Base-by-base conservation (phyloP, 768 basidiomycete species). In the Boletus speciosus region DNA sequence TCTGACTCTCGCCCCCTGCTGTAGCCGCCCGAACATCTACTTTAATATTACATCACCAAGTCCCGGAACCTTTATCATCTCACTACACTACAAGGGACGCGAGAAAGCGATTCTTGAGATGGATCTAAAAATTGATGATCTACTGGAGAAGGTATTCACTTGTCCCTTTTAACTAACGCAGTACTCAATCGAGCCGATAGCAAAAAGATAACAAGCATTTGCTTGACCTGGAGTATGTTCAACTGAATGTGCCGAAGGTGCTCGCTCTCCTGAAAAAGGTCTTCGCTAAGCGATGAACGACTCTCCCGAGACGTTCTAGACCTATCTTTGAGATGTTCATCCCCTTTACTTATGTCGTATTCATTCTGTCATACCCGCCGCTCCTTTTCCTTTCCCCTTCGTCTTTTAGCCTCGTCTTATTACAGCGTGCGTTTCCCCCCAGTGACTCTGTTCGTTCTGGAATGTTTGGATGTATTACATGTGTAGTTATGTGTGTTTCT, bases 31-130 rank as follows among this genome's bases (percentile, higher is more conserved):
- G 36, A 96, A 97, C 71, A 98, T 98, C 61, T 98, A 95, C 76
- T 98, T 98, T 83, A 98, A 95, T 66, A 94, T 99, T 70, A 95
- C 91, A 27, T 98, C 95, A 34, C 97, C 97, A 2, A 91, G 93
- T 8, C 96, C 97, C 0, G 97, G 97, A 44, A 97, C 97, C 9
- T 99, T 98, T 73, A 95, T 99, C 70, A 99, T 99, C 60, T 97
- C 96, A 4, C 78, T 99, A 49, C 96, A 98, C 72, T 99, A 98
- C 77, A 98, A 97, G 73, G 97, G 97, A 39, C 84, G 97, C 19
- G 97, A 99, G 67, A 98, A 98, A 76, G 96, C 97, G 16, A 98
- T 99, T 63, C 81, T 98, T 36, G 97, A 99, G 80, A 98, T 98
- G 97, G 94, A 97, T 74, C 81, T 98, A 50, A 98, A 98, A 77